Evolutionary conservation across 2,329 filamentous ascomycete species (phyloP).

Genomic region (Teratosphaeriaceae sp.): DNA sequence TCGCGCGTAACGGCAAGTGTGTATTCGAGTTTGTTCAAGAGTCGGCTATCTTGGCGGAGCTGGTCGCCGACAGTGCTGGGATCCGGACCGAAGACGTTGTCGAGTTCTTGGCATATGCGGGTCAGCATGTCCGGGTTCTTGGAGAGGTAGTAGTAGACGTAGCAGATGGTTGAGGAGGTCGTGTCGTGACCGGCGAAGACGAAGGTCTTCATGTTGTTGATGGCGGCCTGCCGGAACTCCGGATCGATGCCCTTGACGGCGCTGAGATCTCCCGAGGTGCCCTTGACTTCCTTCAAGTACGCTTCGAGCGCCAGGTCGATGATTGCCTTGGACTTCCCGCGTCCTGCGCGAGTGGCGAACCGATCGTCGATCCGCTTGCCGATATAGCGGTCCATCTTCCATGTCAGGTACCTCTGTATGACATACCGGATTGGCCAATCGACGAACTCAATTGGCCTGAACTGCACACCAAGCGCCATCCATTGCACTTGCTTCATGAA

Average conservation of each 20-base stretch:
- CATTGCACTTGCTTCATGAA: conserved; percentile 32
- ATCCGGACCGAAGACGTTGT: conserved; percentile 44
- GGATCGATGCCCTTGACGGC: conserved; percentile 28
- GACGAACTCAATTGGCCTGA: conserved; percentile 31
- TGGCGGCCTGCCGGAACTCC: conserved; percentile 30
- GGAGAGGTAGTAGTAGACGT: conserved; percentile 35
- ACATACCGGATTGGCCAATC: conserved; percentile 31
- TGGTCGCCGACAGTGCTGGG: conserved; percentile 27
- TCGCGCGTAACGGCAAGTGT: conserved; percentile 49
- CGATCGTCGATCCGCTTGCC: conserved; percentile 31
- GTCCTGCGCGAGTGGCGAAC: conserved; percentile 26
- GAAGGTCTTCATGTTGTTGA: conserved; percentile 35
- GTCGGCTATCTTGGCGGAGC: conserved; percentile 37
- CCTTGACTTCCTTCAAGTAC: conserved; percentile 34
- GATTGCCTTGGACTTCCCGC: conserved; percentile 29
- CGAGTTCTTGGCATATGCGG: conserved; percentile 43
- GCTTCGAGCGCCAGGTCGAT: conserved; percentile 30
- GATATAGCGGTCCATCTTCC: conserved; percentile 31
- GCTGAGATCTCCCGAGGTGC: conserved; percentile 14
- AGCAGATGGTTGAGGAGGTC: conserved; percentile 31
- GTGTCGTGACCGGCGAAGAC: conserved; percentile 41
- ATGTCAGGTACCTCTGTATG: conserved; percentile 29
- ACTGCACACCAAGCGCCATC: conserved; percentile 28
- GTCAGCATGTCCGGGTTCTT: conserved; percentile 27
- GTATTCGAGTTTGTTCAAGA: conserved; percentile 47